Conservation (phyloP, 192 early-diverging fungal genomes). For the Pilaira anomala region DNA sequence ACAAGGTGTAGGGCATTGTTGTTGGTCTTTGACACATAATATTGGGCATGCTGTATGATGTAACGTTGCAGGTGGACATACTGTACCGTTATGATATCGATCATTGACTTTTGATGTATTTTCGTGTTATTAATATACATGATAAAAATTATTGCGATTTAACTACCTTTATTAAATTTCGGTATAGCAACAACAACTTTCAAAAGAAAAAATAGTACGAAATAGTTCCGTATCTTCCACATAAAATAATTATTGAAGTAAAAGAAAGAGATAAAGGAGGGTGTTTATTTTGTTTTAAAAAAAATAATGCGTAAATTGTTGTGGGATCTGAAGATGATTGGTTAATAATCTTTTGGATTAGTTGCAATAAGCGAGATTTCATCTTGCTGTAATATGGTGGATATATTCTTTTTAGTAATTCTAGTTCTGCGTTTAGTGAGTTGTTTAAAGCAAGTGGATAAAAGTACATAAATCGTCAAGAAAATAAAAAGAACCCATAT, state of each 20-base stretch:
- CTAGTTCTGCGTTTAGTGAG: background rate
- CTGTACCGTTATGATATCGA: constrained; percentile 44
- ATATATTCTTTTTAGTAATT: background rate
- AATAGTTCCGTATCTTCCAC: background rate
- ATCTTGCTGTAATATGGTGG: background rate
- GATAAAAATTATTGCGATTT: background rate
- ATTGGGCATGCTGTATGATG: constrained; percentile 36
- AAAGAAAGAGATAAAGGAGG: background rate
- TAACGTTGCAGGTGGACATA: constrained; percentile 40
- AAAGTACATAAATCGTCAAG: background rate
- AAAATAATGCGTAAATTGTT: background rate
- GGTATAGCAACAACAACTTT: constrained; percentile 1
- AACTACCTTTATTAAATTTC: constrained; percentile 22
- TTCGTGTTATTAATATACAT: background rate
- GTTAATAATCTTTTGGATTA: background rate
- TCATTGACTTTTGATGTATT: constrained; percentile 37
- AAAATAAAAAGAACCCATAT: constrained; percentile 5
- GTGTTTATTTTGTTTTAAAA: background rate
- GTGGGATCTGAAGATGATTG: background rate
- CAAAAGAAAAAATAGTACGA: background rate
- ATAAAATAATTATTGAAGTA: background rate
- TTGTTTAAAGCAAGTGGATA: constrained; percentile 5
- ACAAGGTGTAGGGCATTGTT: constrained; percentile 28
- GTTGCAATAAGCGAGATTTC: background rate
- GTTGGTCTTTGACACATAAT: constrained; percentile 37